A percentile compares a stretch with the other conserved stretches of the same genome.
Evolutionary conservation across 2,329 filamentous ascomycete species (phyloP).

Genomic region (Hymenoscyphus fructigenus): DNA sequence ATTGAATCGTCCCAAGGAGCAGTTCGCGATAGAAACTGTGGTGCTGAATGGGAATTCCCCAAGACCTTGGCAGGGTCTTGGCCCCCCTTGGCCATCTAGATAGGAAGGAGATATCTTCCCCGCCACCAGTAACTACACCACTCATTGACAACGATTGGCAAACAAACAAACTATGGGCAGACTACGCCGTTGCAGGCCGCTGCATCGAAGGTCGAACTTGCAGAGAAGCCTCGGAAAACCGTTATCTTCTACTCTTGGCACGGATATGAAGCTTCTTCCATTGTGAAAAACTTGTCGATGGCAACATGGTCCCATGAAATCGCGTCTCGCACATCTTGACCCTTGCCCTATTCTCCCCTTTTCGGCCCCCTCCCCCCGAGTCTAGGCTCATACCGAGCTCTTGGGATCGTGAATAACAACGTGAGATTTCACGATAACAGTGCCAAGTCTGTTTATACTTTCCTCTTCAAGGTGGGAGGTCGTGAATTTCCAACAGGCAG

Average conservation of each 20-base stretch:
- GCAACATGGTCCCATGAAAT: not conserved
- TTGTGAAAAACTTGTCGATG: not conserved
- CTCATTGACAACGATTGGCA: not conserved
- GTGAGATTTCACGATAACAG: not conserved
- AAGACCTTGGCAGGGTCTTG: not conserved
- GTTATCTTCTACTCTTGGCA: not conserved
- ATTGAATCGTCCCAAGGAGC: not conserved
- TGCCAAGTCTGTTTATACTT: conserved; percentile 1
- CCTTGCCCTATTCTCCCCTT: not conserved
- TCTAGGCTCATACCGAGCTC: not conserved
- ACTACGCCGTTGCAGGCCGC: not conserved
- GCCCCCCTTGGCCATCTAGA: not conserved
- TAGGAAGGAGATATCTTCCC: not conserved
- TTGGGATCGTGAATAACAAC: not conserved
- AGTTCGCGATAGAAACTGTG: not conserved
- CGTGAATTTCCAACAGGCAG: not conserved
- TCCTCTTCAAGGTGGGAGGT: not conserved
- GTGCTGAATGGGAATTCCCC: not conserved
- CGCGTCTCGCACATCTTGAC: not conserved
- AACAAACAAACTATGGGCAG: not conserved
- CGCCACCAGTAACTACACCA: not conserved
- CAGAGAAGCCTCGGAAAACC: not conserved
- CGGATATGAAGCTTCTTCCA: conserved; percentile 2
- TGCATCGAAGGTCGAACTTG: not conserved
- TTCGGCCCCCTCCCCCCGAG: not conserved